phyloP scores from a whole-genome alignment of 1,284 basidiomycete genomes.

The Cryptococcus sp. region DNA sequence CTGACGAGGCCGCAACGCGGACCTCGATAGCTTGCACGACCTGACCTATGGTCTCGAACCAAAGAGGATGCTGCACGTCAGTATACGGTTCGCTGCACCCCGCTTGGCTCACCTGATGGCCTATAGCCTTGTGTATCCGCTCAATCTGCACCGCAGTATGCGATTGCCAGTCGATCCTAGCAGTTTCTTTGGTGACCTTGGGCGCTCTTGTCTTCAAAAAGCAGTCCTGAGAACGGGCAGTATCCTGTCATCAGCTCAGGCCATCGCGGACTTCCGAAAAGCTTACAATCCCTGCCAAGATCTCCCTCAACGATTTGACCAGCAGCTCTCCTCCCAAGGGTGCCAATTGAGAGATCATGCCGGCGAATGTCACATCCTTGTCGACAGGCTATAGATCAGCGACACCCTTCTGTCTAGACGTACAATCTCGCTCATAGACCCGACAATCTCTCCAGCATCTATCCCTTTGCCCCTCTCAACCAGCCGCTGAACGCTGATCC shows the following conservation, averaged over 20 bases:
- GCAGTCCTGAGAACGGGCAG: constrained; percentile 51
- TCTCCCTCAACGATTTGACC: constrained; percentile 61
- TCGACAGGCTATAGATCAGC: constrained; percentile 29
- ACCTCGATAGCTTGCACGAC: constrained; percentile 13
- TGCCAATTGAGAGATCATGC: constrained; percentile 60
- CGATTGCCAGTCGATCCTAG: constrained; percentile 55
- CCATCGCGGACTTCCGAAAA: neutral
- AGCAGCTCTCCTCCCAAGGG: constrained; percentile 63
- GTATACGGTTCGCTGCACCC: neutral
- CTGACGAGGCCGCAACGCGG: too few species aligned
- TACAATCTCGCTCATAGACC: constrained; percentile 33
- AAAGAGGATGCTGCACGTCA: constrained; percentile 31
- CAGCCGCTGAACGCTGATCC: constrained; percentile 58
- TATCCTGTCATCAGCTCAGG: neutral
- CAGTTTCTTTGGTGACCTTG: constrained; percentile 56
- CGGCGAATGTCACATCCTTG: constrained; percentile 52
- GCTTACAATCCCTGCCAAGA: constrained; percentile 56
- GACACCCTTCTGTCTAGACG: constrained; percentile 11
- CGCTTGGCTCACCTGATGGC: constrained; percentile 58
- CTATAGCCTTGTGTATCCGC: constrained; percentile 61
- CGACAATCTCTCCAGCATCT: constrained; percentile 48
- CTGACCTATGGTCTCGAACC: constrained; percentile 22
- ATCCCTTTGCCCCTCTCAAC: constrained; percentile 35
- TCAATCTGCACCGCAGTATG: constrained; percentile 58
- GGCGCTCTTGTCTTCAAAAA: constrained; percentile 55